Evolutionary conservation across 305 asterid genomes (phyloP).

Genomic region (Fraxinus albicans): DNA sequence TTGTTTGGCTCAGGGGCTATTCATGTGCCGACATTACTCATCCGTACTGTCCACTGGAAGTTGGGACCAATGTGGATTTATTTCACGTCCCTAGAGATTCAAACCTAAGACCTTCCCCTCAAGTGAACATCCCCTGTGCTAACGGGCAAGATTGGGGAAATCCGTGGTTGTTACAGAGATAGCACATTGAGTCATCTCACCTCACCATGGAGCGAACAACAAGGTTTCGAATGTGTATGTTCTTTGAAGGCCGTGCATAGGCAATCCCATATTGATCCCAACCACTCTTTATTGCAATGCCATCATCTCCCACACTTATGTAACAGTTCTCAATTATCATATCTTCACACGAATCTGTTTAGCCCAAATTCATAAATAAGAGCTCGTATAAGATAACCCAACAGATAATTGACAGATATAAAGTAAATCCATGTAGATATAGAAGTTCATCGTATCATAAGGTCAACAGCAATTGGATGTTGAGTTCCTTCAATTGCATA

Average conservation of each 20-base stretch:
- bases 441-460: not conserved
- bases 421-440: not conserved
- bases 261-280: constrained; percentile 89
- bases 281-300: constrained; percentile 86
- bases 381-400: constrained; percentile 13
- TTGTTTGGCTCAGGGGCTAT: too few relatives aligned
- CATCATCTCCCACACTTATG: constrained; percentile 86
- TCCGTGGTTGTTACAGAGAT: too few relatives aligned
- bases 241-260: constrained; percentile 69
- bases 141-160: too few relatives aligned
- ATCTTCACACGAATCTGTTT: constrained; percentile 80
- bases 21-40: too few relatives aligned
- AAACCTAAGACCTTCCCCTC: too few relatives aligned
- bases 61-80: too few relatives aligned
- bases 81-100: too few relatives aligned
- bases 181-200: constrained; percentile 32
- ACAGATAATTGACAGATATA: not conserved
- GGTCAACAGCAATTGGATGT: not conserved
- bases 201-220: constrained; percentile 88
- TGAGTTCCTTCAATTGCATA: not conserved
- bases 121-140: too few relatives aligned
- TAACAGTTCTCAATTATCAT: constrained; percentile 86
- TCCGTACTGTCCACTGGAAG: not conserved
- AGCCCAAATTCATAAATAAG: constrained; percentile 1
- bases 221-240: constrained; percentile 65